A percentile compares a stretch with the other conserved stretches of the same genome.
Evolutionary conservation across 345 rosid species (phyloP).

Genomic region (Clarkia xantiana): DNA sequence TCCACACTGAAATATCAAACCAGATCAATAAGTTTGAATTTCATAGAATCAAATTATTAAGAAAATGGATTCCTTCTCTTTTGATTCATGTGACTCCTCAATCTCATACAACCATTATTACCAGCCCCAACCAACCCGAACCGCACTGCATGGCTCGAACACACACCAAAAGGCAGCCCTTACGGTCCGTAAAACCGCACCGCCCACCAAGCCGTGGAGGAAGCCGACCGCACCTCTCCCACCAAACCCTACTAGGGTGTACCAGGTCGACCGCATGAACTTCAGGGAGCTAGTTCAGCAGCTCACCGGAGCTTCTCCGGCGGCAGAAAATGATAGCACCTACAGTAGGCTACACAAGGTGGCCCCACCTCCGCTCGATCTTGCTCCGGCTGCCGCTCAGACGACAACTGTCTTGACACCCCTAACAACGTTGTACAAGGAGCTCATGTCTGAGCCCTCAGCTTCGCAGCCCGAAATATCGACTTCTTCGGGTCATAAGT

Average conservation of each 20-base stretch:
- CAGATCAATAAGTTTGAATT: no score
- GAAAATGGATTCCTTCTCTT: conserved; percentile 2
- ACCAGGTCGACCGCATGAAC: conserved; percentile 60
- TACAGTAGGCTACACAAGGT: conserved; percentile 17
- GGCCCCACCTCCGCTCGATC: conserved; percentile 34
- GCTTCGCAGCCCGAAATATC: conserved; percentile 1
- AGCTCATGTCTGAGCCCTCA: conserved; percentile 15
- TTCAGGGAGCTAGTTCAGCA: conserved; percentile 77
- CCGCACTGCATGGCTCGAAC: background rate
- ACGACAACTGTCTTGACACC: conserved; percentile 6
- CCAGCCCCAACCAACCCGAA: background rate
- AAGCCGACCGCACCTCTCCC: conserved; percentile 53
- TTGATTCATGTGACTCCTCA: conserved; percentile 5
- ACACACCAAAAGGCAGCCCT: conserved; percentile 15
- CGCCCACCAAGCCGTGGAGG: conserved; percentile 47
- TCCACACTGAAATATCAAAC: background rate
- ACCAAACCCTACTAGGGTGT: conserved; percentile 51
- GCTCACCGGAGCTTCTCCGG: conserved; percentile 48
- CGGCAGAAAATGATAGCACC: conserved; percentile 7
- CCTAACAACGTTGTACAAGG: conserved; percentile 15
- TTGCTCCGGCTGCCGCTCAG: conserved; percentile 2
- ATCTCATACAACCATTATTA: conserved; percentile 2
- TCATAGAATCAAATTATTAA: background rate
- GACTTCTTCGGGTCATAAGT: background rate
- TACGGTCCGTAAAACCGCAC: conserved; percentile 30